Conservation (phyloP, 352 stramenopile species). For the Phytopythium delawarense region DNA sequence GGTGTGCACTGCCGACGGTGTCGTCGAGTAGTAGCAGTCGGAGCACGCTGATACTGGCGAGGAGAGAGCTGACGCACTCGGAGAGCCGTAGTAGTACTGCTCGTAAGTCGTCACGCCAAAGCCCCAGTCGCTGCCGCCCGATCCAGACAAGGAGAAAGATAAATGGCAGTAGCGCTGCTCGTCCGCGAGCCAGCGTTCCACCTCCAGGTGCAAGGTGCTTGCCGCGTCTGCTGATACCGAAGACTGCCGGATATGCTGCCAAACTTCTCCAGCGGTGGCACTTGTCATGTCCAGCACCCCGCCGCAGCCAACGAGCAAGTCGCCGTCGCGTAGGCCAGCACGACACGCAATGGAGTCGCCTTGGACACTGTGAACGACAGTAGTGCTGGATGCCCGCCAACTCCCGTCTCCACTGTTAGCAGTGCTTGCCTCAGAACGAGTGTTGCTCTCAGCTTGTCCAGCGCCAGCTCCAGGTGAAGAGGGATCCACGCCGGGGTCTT, state of each 20-base stretch:
- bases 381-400: slow-evolving; percentile 6
- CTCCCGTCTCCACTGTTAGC: not conserved
- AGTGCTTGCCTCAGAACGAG: not conserved
- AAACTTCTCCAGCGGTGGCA: not conserved
- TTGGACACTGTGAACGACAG: slow-evolving; percentile 44
- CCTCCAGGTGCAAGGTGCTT: slow-evolving; percentile 22
- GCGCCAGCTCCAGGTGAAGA: not conserved
- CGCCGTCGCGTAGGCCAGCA: slow-evolving; percentile 34
- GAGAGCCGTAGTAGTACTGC: slow-evolving; percentile 41
- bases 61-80: slow-evolving; percentile 3
- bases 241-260: not conserved
- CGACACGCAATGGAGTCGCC: slow-evolving; percentile 22
- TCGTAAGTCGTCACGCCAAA: slow-evolving; percentile 38
- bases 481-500: not conserved
- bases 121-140: not conserved
- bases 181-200: slow-evolving; percentile 44
- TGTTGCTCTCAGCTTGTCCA: not conserved
- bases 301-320: slow-evolving; percentile 42
- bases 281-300: slow-evolving; percentile 11
- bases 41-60: slow-evolving; percentile 21
- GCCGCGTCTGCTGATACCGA: slow-evolving; percentile 10
- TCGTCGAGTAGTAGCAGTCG: slow-evolving; percentile 53
- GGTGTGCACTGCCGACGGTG: slow-evolving; percentile 51
- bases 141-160: slow-evolving; percentile 12
- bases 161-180: slow-evolving; percentile 42